Conservation (phyloP, 2,329 filamentous ascomycete species). For the Fusarium papillatum region DNA sequence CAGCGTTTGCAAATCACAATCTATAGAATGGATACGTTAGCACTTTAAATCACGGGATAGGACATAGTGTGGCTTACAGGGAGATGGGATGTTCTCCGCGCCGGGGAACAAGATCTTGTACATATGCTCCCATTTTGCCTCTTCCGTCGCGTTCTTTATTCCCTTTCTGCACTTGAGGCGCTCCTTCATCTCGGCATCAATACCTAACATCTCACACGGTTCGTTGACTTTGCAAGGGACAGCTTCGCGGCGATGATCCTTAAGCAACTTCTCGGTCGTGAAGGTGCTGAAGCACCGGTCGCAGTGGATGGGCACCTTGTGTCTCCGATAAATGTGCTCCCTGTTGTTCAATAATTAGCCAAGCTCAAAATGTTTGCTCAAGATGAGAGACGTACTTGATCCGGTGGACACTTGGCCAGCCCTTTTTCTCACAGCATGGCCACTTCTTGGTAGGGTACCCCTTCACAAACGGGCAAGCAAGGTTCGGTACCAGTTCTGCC, state of each 20-base stretch:
- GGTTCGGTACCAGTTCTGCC: background rate
- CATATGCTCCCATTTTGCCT: conserved; percentile 26
- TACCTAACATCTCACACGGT: conserved; percentile 6
- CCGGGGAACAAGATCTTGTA: conserved; percentile 28
- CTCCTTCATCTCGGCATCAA: conserved; percentile 4
- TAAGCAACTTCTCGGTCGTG: conserved; percentile 5
- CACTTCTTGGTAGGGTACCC: conserved; percentile 13
- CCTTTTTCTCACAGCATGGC: conserved; percentile 6
- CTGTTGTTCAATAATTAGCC: background rate
- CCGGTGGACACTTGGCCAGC: conserved; percentile 20
- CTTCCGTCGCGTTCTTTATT: conserved; percentile 14
- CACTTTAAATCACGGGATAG: background rate
- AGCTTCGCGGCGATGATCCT: conserved; percentile 13
- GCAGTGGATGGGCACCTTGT: conserved; percentile 20
- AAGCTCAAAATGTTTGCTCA: too few species aligned
- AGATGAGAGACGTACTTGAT: conserved; percentile 13
- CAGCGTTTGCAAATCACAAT: conserved; percentile 5
- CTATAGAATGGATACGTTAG: background rate
- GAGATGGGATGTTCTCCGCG: conserved; percentile 10
- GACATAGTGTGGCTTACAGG: conserved; percentile 3
- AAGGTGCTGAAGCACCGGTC: conserved; percentile 20
- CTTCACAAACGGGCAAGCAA: conserved; percentile 31
- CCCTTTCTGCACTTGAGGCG: conserved; percentile 11
- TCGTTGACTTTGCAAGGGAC: conserved; percentile 2
- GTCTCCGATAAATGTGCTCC: conserved; percentile 27